A percentile compares a stretch with the other conserved stretches of the same genome.
phyloP scores from a whole-genome alignment of 192 early-diverging fungal species.

The Cetraspora pellucida region DNA sequence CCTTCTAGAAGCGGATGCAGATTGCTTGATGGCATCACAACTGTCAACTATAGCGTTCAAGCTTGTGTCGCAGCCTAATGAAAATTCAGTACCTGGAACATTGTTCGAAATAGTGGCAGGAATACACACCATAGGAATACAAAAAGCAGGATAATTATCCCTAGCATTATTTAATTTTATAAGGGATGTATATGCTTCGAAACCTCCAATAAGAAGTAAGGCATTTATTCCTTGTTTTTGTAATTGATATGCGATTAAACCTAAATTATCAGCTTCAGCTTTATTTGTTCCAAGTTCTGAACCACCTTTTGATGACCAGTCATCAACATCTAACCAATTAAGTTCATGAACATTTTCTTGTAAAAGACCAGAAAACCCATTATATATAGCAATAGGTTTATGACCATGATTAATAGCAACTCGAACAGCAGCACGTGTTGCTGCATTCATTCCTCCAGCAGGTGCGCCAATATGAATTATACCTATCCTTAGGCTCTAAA shows the following conservation, averaged over 20 bases:
- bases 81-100: slow-evolving; percentile 95
- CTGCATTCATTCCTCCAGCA: slow-evolving; percentile 97
- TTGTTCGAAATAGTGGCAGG: slow-evolving; percentile 98
- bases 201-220: slow-evolving; percentile 94
- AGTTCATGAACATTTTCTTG: slow-evolving; percentile 78
- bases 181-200: slow-evolving; percentile 88
- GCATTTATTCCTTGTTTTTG: slow-evolving; percentile 90
- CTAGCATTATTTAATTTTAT: slow-evolving; percentile 72
- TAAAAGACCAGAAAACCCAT: slow-evolving; percentile 90
- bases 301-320: slow-evolving; percentile 91
- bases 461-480: slow-evolving; percentile 95
- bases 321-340: slow-evolving; percentile 81
- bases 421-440: slow-evolving; percentile 84
- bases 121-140: slow-evolving; percentile 90
- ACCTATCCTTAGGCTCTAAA: slow-evolving; percentile 75
- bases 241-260: slow-evolving; percentile 88
- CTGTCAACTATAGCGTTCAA: slow-evolving; percentile 91
- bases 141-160: slow-evolving; percentile 85
- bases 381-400: slow-evolving; percentile 82
- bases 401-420: slow-evolving; percentile 88
- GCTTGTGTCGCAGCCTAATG: slow-evolving; percentile 92
- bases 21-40: slow-evolving; percentile 91
- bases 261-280: slow-evolving; percentile 83
- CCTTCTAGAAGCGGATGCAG: slow-evolving; percentile 85
- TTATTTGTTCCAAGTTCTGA: slow-evolving; percentile 94